These are phyloP conservation scores for Paramecium sonneborni DNA, from an alignment of 73 alveolate genomes.

Conservation along the genomic window DNA sequence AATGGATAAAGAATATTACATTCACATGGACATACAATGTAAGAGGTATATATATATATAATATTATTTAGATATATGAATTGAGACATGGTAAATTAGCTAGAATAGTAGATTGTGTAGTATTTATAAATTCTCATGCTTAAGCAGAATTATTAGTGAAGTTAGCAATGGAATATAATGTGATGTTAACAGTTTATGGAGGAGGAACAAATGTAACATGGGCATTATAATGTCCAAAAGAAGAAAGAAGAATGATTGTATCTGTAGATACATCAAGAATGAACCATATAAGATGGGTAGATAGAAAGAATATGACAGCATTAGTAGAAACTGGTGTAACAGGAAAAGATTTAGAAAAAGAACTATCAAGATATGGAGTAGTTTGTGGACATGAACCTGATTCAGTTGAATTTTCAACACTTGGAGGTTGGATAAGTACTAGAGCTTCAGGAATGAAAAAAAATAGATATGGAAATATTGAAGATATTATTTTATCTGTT, in stretches of 20 bases:
- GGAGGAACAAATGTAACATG: slow-evolving; percentile 98
- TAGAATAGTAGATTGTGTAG: slow-evolving; percentile 79
- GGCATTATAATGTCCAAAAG: slow-evolving; percentile 74
- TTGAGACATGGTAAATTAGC: slow-evolving; percentile 73
- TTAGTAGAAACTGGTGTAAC: slow-evolving; percentile 91
- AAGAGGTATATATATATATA: slow-evolving; percentile 62
- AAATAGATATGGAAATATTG: slow-evolving; percentile 94
- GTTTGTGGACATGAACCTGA: slow-evolving; percentile 95
- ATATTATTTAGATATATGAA: slow-evolving; percentile 26
- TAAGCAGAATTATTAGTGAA: slow-evolving; percentile 77
- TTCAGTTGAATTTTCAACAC: slow-evolving; percentile 85
- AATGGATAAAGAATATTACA: slow-evolving; percentile 83
- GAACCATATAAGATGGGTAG: slow-evolving; percentile 84
- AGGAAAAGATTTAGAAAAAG: slow-evolving; percentile 90
- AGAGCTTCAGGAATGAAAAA: slow-evolving; percentile 96
- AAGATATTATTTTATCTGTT: slow-evolving; percentile 82
- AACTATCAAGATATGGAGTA: slow-evolving; percentile 84
- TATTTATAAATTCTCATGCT: slow-evolving; percentile 74
- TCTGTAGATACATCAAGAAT: slow-evolving; percentile 85
- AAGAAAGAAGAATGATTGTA: slow-evolving; percentile 85
- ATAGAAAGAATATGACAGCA: slow-evolving; percentile 87
- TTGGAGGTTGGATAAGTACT: slow-evolving; percentile 94
- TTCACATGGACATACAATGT: slow-evolving; percentile 90
- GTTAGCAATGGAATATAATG: slow-evolving; percentile 79
- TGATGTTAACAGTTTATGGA: slow-evolving; percentile 82